Conservation (phyloP, 495 filamentous ascomycete genomes). For the Penicillium macrosclerotiorum region DNA sequence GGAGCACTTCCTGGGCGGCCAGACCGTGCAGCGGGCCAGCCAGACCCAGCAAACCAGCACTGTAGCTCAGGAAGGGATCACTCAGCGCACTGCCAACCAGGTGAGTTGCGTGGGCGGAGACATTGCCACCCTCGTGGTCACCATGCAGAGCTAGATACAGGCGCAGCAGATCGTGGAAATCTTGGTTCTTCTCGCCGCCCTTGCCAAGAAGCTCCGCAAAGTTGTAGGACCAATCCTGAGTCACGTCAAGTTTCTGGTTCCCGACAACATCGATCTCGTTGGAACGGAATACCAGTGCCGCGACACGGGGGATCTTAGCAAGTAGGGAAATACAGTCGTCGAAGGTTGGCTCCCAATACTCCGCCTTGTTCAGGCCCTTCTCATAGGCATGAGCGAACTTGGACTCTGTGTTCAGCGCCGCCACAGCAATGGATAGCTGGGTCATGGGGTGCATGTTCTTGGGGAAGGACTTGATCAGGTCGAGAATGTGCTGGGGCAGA, state of each 20-base stretch:
- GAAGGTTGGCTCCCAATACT: slow-evolving; percentile 98
- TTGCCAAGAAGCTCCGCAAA: slow-evolving; percentile 96
- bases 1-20: slow-evolving; percentile 93
- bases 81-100: slow-evolving; percentile 93
- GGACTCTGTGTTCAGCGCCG: slow-evolving; percentile 87
- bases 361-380: slow-evolving; percentile 82
- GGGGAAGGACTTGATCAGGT: slow-evolving; percentile 90
- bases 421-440: slow-evolving; percentile 91
- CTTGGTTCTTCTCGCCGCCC: slow-evolving; percentile 76
- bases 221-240: slow-evolving; percentile 97
- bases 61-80: slow-evolving; percentile 95
- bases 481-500: slow-evolving; percentile 80
- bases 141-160: slow-evolving; percentile 95
- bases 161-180: slow-evolving; percentile 92
- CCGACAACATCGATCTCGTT: slow-evolving; percentile 66
- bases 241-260: slow-evolving; percentile 38
- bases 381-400: slow-evolving; percentile 92
- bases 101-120: slow-evolving; percentile 96
- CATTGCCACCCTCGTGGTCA: slow-evolving; percentile 97
- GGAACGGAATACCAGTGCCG: slow-evolving; percentile 94
- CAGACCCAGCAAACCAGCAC: slow-evolving; percentile 90
- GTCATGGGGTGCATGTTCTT: slow-evolving; percentile 94
- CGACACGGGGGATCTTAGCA: slow-evolving; percentile 94
- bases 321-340: slow-evolving; percentile 93
- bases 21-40: slow-evolving; percentile 94